Conservation (phyloP, 1,284 basidiomycete species). For the Anthracocystis walkeri region DNA sequence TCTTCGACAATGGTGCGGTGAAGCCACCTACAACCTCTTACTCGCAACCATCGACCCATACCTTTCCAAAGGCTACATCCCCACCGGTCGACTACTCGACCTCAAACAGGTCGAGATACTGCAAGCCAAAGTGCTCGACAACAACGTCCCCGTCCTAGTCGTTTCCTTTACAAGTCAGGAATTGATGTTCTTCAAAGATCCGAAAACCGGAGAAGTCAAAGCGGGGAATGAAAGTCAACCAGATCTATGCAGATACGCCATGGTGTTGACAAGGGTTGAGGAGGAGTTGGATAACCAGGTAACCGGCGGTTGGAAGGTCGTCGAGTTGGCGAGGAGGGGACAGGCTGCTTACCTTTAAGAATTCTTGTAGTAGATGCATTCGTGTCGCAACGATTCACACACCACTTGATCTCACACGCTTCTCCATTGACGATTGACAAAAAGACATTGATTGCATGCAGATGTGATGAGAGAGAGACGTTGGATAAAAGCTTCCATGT, state of each 20-base stretch:
- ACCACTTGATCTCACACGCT: neutral
- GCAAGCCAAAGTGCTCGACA: conserved; percentile 75
- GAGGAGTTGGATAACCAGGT: conserved; percentile 76
- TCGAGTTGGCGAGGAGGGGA: conserved; percentile 72
- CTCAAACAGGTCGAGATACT: conserved; percentile 64
- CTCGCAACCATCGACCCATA: conserved; percentile 98
- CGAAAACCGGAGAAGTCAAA: conserved; percentile 83
- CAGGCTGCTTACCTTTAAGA: conserved; percentile 53
- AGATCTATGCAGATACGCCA: conserved; percentile 91
- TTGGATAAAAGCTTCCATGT: no score
- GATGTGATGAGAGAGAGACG: no score
- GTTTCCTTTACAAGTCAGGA: conserved; percentile 95
- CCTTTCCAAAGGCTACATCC: conserved; percentile 82
- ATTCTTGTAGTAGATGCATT: neutral
- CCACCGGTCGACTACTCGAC: conserved; percentile 64
- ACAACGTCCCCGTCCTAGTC: conserved; percentile 87
- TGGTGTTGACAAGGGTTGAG: conserved; percentile 87
- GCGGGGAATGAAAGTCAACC: conserved; percentile 90
- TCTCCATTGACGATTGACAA: no score
- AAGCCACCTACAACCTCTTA: conserved; percentile 90
- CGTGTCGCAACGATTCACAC: neutral
- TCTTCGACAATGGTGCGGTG: conserved; percentile 91
- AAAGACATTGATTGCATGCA: no score
- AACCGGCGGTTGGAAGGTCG: conserved; percentile 97
- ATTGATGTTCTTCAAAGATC: conserved; percentile 89